These are phyloP conservation scores for Schoenoplectus triqueter DNA, from an alignment of 202 grass and related monocot genomes.

Conservation along the genomic window DNA sequence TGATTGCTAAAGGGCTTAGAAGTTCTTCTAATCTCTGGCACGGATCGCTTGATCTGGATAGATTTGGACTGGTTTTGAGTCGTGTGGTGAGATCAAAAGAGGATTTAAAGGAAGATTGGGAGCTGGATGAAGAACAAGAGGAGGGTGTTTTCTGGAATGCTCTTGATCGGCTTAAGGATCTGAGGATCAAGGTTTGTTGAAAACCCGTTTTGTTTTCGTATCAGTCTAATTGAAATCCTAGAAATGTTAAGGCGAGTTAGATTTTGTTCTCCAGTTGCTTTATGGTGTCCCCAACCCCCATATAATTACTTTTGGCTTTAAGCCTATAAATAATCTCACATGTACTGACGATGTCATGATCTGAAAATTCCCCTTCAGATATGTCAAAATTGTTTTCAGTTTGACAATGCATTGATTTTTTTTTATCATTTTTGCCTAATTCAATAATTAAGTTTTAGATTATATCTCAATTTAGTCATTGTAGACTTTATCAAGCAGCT, in stretches of 20 bases:
- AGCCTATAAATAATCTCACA: background rate
- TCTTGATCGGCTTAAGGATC: slow-evolving; percentile 16
- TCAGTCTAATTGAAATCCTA: background rate
- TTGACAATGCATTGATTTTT: background rate
- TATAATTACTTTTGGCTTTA: background rate
- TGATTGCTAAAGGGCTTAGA: background rate
- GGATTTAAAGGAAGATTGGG: slow-evolving; percentile 27
- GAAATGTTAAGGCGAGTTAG: background rate
- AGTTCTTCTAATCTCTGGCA: background rate
- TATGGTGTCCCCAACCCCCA: background rate
- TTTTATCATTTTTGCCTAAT: slow-evolving; percentile 7
- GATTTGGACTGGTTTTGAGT: slow-evolving; percentile 8
- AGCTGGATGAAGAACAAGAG: slow-evolving; percentile 5
- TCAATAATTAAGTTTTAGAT: background rate
- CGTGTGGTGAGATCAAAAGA: slow-evolving; percentile 34
- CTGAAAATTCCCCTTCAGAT: background rate
- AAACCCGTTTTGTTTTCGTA: background rate
- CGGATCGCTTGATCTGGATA: slow-evolving; percentile 21
- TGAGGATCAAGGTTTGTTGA: slow-evolving; percentile 25
- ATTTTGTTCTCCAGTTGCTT: background rate
- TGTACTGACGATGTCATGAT: background rate
- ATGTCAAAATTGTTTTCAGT: background rate
- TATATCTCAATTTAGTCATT: background rate
- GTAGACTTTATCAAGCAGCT: background rate
- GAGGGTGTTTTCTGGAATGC: slow-evolving; percentile 8